phyloP scores from a whole-genome alignment of 2,329 filamentous ascomycete genomes.

The Botrytis tulipae region DNA sequence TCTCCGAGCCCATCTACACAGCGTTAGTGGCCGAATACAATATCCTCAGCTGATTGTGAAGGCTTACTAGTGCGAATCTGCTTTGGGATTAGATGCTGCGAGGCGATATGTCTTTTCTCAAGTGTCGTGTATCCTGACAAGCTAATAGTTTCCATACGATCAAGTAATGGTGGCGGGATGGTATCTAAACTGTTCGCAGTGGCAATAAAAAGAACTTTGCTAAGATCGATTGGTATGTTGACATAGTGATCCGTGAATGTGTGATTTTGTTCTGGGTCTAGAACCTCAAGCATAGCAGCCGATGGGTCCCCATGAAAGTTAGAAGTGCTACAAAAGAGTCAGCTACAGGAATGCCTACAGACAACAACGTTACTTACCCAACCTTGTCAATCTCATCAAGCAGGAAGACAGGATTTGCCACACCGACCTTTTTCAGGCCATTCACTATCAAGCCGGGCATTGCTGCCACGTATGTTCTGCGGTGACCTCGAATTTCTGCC shows the following conservation, averaged over 20 bases:
- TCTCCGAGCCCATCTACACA: constrained; percentile 65
- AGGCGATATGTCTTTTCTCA: constrained; percentile 94
- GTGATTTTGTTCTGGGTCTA: constrained; percentile 96
- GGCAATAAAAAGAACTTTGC: constrained; percentile 95
- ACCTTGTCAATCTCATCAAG: constrained; percentile 99
- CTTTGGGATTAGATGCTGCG: constrained; percentile 91
- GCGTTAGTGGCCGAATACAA: constrained; percentile 27
- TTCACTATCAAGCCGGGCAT: constrained; percentile 96
- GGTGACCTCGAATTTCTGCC: constrained; percentile 92
- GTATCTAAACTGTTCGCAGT: constrained; percentile 94
- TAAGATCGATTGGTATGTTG: constrained; percentile 91
- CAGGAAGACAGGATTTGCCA: constrained; percentile 91
- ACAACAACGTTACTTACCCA: constrained; percentile 41
- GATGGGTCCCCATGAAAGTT: constrained; percentile 95
- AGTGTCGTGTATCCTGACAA: constrained; percentile 94
- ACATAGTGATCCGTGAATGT: constrained; percentile 95
- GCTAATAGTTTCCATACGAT: constrained; percentile 95
- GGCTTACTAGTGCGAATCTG: constrained; percentile 72
- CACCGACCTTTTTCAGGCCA: constrained; percentile 90
- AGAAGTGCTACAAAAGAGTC: constrained; percentile 52
- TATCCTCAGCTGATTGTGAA: constrained; percentile 14
- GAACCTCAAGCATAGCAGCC: constrained; percentile 94
- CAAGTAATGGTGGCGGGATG: constrained; percentile 87
- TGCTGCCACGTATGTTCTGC: constrained; percentile 95
- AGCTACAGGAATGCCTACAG: background rate